Conservation (phyloP, 345 rosid genomes). For the Populus nigra region DNA sequence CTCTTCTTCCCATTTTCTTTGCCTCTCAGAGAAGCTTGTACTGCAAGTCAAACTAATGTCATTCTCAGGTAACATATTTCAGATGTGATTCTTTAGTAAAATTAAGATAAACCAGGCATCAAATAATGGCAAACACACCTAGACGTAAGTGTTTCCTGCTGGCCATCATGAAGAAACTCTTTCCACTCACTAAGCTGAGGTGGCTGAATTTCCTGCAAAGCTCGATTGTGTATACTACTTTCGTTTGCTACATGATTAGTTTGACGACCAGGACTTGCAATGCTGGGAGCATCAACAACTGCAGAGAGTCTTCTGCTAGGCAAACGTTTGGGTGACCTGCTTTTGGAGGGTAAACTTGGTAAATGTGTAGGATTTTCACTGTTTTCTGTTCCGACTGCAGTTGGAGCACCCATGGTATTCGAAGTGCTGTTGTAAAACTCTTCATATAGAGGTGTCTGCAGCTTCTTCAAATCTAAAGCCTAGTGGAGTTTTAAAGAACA, state of each 20-base stretch:
- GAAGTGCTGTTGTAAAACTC: slow-evolving; percentile 26
- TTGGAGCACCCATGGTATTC: slow-evolving; percentile 13
- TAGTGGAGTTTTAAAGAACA: slow-evolving; percentile 18
- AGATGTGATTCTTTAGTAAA: not conserved
- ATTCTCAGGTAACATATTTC: slow-evolving; percentile 12
- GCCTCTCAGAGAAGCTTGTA: slow-evolving; percentile 26
- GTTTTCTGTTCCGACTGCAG: slow-evolving; percentile 6
- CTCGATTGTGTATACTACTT: slow-evolving; percentile 32
- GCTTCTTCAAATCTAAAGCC: slow-evolving; percentile 41
- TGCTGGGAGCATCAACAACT: slow-evolving; percentile 20
- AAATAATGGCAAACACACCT: slow-evolving; percentile 6
- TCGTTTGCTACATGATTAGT: slow-evolving; percentile 36
- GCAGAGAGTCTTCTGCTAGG: slow-evolving; percentile 76
- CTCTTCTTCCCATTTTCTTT: slow-evolving; percentile 35
- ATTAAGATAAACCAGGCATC: not conserved
- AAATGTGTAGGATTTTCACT: slow-evolving; percentile 13
- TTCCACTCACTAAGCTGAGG: slow-evolving; percentile 46
- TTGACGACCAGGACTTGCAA: slow-evolving; percentile 17
- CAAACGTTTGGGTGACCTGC: slow-evolving; percentile 68
- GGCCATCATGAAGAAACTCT: slow-evolving; percentile 18
- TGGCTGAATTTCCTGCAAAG: slow-evolving; percentile 56
- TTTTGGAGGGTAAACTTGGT: slow-evolving; percentile 37
- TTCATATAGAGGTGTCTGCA: slow-evolving; percentile 32
- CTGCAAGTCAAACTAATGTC: slow-evolving; percentile 16
- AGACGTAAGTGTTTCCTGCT: slow-evolving; percentile 16